Evolutionary conservation across 2,329 filamentous ascomycete species (phyloP).

Genomic region (Cladosporium sp.): DNA sequence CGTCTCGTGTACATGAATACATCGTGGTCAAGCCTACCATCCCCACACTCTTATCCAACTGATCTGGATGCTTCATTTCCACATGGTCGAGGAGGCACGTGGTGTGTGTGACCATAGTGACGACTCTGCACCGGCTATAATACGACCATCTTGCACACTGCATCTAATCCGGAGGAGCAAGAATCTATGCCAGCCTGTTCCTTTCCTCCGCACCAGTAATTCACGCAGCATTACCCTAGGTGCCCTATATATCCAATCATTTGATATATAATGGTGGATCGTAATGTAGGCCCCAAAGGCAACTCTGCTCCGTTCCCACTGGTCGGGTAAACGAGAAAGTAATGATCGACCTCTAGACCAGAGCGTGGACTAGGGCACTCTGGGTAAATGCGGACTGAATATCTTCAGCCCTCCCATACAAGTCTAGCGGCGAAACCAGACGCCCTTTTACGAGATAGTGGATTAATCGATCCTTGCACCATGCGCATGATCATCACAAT

Average conservation of each 20-base stretch:
- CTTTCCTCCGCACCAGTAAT: neutral
- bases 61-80: neutral
- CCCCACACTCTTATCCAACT: neutral
- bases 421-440: neutral
- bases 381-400: slow-evolving; percentile 9
- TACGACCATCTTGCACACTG: neutral
- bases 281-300: neutral
- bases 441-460: neutral
- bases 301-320: neutral
- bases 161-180: neutral
- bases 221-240: neutral
- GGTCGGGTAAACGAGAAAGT: neutral
- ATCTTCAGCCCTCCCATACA: neutral
- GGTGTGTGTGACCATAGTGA: neutral
- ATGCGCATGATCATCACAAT: neutral
- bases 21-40: neutral
- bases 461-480: neutral
- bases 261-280: neutral
- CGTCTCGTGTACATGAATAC: neutral
- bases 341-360: neutral
- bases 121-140: neutral
- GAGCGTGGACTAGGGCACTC: slow-evolving; percentile 1
- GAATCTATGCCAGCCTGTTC: neutral
- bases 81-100: neutral
- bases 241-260: neutral